These are phyloP conservation scores for Plasmodium vivax DNA, from an alignment of 169 alveolate genomes.

Conservation along the genomic window DNA sequence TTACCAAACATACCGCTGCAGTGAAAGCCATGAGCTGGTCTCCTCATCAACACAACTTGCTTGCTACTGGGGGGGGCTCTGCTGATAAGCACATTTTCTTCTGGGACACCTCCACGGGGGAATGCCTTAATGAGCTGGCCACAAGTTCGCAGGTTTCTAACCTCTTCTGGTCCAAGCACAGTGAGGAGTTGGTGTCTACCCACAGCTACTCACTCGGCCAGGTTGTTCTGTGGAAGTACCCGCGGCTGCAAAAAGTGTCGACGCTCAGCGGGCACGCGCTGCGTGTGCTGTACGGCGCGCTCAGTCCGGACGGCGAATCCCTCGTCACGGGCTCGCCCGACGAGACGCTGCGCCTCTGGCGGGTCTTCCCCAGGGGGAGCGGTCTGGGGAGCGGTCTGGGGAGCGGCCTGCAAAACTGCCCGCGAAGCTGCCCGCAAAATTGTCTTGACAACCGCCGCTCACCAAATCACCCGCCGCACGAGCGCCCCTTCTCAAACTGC, in stretches of 20 bases:
- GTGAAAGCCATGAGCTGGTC: slow-evolving; percentile 97
- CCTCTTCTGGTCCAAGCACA: slow-evolving; percentile 93
- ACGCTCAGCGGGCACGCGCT: slow-evolving; percentile 92
- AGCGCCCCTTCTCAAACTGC: slow-evolving; percentile 29
- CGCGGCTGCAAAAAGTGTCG: slow-evolving; percentile 88
- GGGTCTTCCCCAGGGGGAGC: slow-evolving; percentile 88
- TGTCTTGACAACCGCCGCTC: background rate
- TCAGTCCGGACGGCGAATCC: slow-evolving; percentile 95
- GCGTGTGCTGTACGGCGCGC: slow-evolving; percentile 94
- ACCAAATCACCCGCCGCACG: background rate
- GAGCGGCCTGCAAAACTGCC: no score
- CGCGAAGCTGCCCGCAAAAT: background rate
- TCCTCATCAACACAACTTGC: slow-evolving; percentile 94
- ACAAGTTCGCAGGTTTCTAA: slow-evolving; percentile 96
- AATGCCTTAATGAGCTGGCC: slow-evolving; percentile 88
- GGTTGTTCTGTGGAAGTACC: slow-evolving; percentile 95
- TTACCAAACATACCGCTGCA: slow-evolving; percentile 91
- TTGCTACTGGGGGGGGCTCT: slow-evolving; percentile 98
- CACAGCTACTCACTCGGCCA: slow-evolving; percentile 96
- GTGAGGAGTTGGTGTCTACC: slow-evolving; percentile 94
- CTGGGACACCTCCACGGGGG: slow-evolving; percentile 93
- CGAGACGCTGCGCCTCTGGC: slow-evolving; percentile 95
- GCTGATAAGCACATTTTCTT: slow-evolving; percentile 96
- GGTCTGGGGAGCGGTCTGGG: background rate
- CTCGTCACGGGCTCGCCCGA: slow-evolving; percentile 97